Percentiles rank a stretch among this genome's conserved stretches.
phyloP scores from a whole-genome alignment of 148 eudicot genomes.

The Spergularia bocconei region DNA sequence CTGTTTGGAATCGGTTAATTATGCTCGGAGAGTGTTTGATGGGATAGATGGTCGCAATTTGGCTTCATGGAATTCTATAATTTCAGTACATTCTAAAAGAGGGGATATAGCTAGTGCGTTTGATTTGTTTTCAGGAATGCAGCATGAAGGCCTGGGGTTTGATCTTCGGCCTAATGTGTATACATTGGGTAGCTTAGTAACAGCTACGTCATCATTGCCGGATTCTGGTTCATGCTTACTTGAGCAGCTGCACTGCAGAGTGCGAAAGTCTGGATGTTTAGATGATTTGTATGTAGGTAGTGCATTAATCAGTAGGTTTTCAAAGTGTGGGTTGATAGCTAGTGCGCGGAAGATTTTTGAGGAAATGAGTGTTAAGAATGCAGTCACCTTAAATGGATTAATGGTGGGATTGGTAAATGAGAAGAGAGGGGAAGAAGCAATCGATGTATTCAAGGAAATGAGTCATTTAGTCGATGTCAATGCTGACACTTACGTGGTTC shows the following conservation, averaged over 20 bases:
- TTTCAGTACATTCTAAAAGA: conserved; percentile 63
- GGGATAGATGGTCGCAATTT: conserved; percentile 43
- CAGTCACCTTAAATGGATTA: conserved; percentile 70
- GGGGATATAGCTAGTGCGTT: conserved; percentile 49
- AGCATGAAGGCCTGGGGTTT: conserved; percentile 34
- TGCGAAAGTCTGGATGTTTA: conserved; percentile 49
- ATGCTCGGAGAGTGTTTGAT: conserved; percentile 51
- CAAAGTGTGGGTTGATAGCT: conserved; percentile 50
- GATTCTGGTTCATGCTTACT: conserved; percentile 40
- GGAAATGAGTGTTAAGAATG: conserved; percentile 57
- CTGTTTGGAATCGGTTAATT: conserved; percentile 37
- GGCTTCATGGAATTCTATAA: conserved; percentile 74
- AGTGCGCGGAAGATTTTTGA: conserved; percentile 52
- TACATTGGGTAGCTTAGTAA: conserved; percentile 65
- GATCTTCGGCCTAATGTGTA: conserved; percentile 52
- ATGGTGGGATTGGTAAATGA: conserved; percentile 76
- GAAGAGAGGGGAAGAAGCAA: conserved; percentile 62
- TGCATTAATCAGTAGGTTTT: conserved; percentile 76
- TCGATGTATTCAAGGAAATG: conserved; percentile 43
- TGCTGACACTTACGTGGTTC: conserved; percentile 60
- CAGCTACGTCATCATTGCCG: conserved; percentile 42
- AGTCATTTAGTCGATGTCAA: conserved; percentile 47
- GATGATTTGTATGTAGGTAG: conserved; percentile 76
- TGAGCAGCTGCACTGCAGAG: conserved; percentile 53
- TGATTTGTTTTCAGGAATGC: conserved; percentile 57